These are phyloP conservation scores for Gonium pectorale DNA, from an alignment of 139 green algal species.

Conservation along the genomic window DNA sequence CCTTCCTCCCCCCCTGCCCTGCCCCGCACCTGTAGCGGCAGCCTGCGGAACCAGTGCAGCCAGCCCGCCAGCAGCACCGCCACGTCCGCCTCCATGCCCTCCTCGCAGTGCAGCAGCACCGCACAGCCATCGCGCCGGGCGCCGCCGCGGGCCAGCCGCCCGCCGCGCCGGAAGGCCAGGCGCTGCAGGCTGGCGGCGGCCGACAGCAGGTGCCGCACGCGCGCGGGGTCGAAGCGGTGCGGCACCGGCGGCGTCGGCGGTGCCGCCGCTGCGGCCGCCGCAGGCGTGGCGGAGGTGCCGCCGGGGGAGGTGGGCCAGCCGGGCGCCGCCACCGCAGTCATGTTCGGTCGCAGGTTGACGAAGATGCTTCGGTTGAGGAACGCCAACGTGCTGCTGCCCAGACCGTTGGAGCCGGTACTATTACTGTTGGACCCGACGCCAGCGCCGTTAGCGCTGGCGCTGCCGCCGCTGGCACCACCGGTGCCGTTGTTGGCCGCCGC, in stretches of 20 bases:
- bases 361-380: slow-evolving; percentile 31
- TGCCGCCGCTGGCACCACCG: not conserved
- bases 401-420: not conserved
- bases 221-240: slow-evolving; percentile 5
- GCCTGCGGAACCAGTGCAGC: slow-evolving; percentile 69
- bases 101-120: slow-evolving; percentile 64
- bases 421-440: not conserved
- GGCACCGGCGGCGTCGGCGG: not conserved
- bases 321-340: not conserved
- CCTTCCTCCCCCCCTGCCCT: not conserved
- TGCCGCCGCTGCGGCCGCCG: not conserved
- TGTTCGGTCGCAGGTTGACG: slow-evolving; percentile 17
- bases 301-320: not conserved
- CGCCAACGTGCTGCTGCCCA: slow-evolving; percentile 2
- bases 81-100: slow-evolving; percentile 49
- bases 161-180: slow-evolving; percentile 42
- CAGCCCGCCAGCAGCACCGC: slow-evolving; percentile 69
- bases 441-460: not conserved
- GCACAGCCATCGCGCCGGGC: slow-evolving; percentile 30
- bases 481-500: not conserved
- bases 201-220: slow-evolving; percentile 39
- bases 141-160: slow-evolving; percentile 28
- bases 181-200: slow-evolving; percentile 59
- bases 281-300: not conserved
- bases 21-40: slow-evolving; percentile 55